Percentiles rank a stretch among this genome's conserved stretches.
These are phyloP conservation scores for Elymus sibiricus DNA, from an alignment of 176 grass and related monocot species.

Conservation along the genomic window DNA sequence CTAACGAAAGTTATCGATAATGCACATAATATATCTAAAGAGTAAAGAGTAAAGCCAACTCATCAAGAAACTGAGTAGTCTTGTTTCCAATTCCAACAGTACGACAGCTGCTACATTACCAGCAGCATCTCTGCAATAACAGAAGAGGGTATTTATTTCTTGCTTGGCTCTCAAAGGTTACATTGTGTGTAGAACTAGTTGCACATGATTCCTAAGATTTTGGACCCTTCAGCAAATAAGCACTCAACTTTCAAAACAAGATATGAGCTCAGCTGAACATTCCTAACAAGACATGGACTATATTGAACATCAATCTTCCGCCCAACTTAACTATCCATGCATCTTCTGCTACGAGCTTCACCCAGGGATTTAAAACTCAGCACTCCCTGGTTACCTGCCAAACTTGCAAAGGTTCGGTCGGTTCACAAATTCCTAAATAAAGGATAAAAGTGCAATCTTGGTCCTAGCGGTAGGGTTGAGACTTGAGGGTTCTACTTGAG, in stretches of 20 bases:
- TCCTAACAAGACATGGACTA: background rate
- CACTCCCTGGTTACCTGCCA: background rate
- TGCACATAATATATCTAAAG: background rate
- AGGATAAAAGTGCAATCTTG: background rate
- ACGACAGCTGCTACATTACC: background rate
- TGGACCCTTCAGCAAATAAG: background rate
- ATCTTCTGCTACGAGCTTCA: background rate
- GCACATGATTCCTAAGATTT: background rate
- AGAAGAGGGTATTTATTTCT: background rate
- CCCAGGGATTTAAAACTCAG: background rate
- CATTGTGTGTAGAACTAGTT: background rate
- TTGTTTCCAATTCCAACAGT: background rate
- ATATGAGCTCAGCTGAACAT: background rate
- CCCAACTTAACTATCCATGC: background rate
- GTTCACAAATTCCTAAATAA: background rate
- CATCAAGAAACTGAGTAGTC: background rate
- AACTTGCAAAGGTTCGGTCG: background rate
- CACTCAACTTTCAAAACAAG: background rate
- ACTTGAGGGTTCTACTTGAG: background rate
- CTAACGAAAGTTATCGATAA: background rate
- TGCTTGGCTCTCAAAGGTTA: background rate
- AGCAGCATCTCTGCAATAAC: background rate
- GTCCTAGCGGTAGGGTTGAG: no score
- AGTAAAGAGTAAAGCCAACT: background rate
- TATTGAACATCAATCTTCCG: background rate